Evolutionary conservation across 2,329 filamentous ascomycete genomes (phyloP), one percentile per base, ranked within the genome.

Genomic region (Diaporthe eres): DNA sequence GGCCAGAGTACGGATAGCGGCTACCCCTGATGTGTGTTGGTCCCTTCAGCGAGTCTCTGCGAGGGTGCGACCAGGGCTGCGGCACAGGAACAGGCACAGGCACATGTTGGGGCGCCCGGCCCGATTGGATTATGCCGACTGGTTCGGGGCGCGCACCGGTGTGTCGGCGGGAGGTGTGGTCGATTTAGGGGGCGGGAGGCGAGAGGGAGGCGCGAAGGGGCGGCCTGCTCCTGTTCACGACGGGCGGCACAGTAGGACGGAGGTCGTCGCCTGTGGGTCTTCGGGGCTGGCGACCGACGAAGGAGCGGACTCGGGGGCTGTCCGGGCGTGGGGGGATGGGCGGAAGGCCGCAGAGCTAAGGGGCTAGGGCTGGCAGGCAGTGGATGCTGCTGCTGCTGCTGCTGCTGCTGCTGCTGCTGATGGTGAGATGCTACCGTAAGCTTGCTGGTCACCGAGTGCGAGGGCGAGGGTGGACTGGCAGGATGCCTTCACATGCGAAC

Each of bases 91-190:
- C 76, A 75, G 68, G 71, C 65, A 42, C 65, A 70, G 72, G 63
- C 63, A 68, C 63, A 68, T 72, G 71, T 60, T 65, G 68, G 53
- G 72, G 67, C 58, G 47, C 49, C 53, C n/a, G 53, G 61, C 53
- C 60, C 57, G 68, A 63, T 22, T 68, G 55, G 42, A 53, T 49
- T 67, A 68, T 47, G 53, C 72, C 44, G 49, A 53, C 51, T 74
- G 73, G n/a, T 74, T 70, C 82, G 72, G 81, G 80, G 58, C 81
- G 79, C 75, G 83, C 81, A 51, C 82, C 80, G 81, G 87, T 83
- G 78, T 87, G 87, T 77, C 85, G 86, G 79, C 86, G 85, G 82
- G 89, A 88, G 81, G 90, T 90, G 42, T 88, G 78, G 85, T 91
- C 87, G 80, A 89, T 83, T 77, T 90, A 88, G 76, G 88, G 90